Percentiles rank a stretch among this genome's conserved stretches.
These are phyloP conservation scores for Candida manassasensis DNA, from an alignment of 805 yeast genomes.

Conservation along the genomic window DNA sequence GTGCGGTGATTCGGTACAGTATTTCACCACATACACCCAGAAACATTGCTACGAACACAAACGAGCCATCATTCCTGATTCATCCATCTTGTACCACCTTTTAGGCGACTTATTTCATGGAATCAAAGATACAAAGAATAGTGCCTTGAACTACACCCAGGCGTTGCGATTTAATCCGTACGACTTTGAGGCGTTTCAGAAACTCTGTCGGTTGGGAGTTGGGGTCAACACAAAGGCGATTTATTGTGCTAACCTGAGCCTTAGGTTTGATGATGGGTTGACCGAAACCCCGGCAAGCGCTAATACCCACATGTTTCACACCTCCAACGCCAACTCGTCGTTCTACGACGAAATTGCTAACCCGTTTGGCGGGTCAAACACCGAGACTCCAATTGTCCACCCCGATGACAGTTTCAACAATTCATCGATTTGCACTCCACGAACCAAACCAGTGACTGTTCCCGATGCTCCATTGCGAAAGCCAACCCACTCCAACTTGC, in stretches of 20 bases:
- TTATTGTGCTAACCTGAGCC: slow-evolving; percentile 27
- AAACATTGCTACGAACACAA: slow-evolving; percentile 35
- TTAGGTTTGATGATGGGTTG: not conserved
- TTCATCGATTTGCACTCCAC: slow-evolving; percentile 25
- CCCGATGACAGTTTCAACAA: slow-evolving; percentile 21
- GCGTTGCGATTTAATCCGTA: slow-evolving; percentile 74
- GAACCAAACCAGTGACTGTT: slow-evolving; percentile 18
- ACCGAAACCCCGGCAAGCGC: not conserved
- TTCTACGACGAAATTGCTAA: slow-evolving; percentile 21
- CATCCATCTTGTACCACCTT: slow-evolving; percentile 62
- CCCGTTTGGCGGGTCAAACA: slow-evolving; percentile 8
- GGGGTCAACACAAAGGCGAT: slow-evolving; percentile 56
- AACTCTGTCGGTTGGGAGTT: slow-evolving; percentile 68
- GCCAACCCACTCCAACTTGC: slow-evolving; percentile 15
- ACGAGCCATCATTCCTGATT: slow-evolving; percentile 50
- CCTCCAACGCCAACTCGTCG: not conserved
- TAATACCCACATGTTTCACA: not conserved
- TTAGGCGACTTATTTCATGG: slow-evolving; percentile 64
- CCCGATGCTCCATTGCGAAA: slow-evolving; percentile 39
- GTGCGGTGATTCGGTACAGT: slow-evolving; percentile 5
- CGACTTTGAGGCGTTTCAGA: slow-evolving; percentile 82
- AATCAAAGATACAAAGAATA: slow-evolving; percentile 57
- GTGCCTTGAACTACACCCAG: slow-evolving; percentile 61
- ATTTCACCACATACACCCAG: slow-evolving; percentile 17
- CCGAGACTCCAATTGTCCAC: slow-evolving; percentile 13